Conservation (phyloP, 2,329 filamentous ascomycete species). For the Botrytis cinerea region DNA sequence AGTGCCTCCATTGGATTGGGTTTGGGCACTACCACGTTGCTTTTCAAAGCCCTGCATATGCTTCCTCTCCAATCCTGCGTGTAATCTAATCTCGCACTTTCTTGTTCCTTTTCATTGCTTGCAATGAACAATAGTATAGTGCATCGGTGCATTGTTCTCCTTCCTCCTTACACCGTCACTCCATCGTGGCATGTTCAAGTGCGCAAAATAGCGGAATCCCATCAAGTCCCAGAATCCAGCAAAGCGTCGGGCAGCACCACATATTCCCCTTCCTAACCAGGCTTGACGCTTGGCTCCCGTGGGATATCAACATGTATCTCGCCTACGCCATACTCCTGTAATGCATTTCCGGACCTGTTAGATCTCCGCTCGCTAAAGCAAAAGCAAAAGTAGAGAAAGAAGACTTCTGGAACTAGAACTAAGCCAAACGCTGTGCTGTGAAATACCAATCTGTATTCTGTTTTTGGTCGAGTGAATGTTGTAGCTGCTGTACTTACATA, state of each 20-base stretch:
- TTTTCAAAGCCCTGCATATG: not conserved
- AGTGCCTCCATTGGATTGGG: not conserved
- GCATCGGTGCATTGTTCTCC: too few relatives aligned
- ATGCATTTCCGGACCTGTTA: not conserved
- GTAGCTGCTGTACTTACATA: not conserved
- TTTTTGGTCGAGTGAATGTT: not conserved
- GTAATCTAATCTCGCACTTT: not conserved
- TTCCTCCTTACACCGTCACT: not conserved
- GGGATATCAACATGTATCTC: not conserved
- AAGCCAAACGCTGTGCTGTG: not conserved
- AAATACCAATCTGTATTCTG: not conserved
- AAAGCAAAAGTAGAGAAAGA: too few relatives aligned
- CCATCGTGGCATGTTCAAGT: not conserved
- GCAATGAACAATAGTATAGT: not conserved
- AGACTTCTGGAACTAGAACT: not conserved
- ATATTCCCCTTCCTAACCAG: not conserved
- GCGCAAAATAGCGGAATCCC: not conserved
- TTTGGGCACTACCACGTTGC: not conserved
- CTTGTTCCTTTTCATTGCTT: not conserved
- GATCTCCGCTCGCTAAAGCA: not conserved
- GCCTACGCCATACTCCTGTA: too few relatives aligned
- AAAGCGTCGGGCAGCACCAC: not conserved
- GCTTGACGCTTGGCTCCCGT: not conserved
- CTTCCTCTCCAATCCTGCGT: not conserved
- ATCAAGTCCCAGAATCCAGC: too few relatives aligned